Base-by-base conservation (phyloP, 208 protist genomes). In the Trypanosoma scelopori region DNA sequence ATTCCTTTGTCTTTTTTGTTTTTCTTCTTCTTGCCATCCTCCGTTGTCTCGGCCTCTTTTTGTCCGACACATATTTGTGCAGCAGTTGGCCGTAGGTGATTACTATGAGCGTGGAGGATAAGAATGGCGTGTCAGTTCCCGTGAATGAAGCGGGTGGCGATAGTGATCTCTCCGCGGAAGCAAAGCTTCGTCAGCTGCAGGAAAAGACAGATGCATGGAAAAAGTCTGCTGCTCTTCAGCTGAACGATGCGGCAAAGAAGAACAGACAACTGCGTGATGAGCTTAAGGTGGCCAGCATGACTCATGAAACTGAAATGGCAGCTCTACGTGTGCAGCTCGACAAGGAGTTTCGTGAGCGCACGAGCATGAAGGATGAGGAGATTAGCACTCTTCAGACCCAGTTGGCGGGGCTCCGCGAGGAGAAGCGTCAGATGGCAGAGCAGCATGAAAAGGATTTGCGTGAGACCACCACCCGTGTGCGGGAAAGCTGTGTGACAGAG, bases 241-340 rank as follows among this genome's bases (percentile, higher is more conserved):
- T 93, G 12, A 71, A 71, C 43, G 81, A 89, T 27, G 83, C 84
- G 11, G 72, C 81, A 1, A 67, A 57, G 46, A 93, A 93, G 37
- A 93, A 91, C 68, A 82, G 87, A 32, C 68, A 69, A 39, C 69
- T 94, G 37, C 82, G 85, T 22, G 85, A 94, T 25, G 81, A 91
- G 47, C 59, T 89, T 16, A 66, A 76, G 7, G 63, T 60, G 15
- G 42, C 67, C 16, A 69, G 62, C 7, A 61, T 59, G 11, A 69
- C 64, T 27, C 71, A 70, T 37, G 79, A 88, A 2, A 30, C 4
- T 0, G 73, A 76, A 16, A 69, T 90, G 41, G 56, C 56, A 12
- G 71, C 58, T 13, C 47, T 90, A 37, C 78, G 85, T 2, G 60
- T 91, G 58, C 74, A 90, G 52, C 74, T 89, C 28, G 65, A 74